Conservation (phyloP, 2,329 filamentous ascomycete genomes). For the Capronia coronata region DNA sequence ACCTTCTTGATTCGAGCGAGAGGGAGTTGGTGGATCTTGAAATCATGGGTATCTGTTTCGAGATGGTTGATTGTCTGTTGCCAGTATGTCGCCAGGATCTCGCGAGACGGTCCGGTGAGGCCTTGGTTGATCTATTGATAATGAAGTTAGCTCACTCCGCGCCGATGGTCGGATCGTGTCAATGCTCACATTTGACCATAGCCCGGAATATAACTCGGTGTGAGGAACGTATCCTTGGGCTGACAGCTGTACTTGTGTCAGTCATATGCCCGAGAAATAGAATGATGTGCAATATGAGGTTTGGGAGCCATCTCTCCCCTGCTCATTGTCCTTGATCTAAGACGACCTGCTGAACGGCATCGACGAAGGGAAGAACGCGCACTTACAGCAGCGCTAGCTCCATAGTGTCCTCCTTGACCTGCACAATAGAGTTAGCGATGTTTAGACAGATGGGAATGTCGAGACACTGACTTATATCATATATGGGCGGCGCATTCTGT, state of each 20-base stretch:
- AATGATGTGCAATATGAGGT: no score
- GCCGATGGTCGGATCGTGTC: slow-evolving; percentile 92
- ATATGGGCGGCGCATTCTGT: not conserved
- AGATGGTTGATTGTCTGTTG: slow-evolving; percentile 96
- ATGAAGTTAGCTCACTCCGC: slow-evolving; percentile 61
- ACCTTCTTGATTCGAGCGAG: slow-evolving; percentile 99
- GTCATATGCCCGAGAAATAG: slow-evolving; percentile 34
- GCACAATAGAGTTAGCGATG: not conserved
- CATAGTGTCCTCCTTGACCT: slow-evolving; percentile 9
- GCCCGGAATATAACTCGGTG: slow-evolving; percentile 82
- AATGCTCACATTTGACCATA: slow-evolving; percentile 82
- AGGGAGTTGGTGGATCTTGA: slow-evolving; percentile 94
- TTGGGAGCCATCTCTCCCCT: no score
- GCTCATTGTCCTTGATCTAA: no score
- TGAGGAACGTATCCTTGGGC: slow-evolving; percentile 81
- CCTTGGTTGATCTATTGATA: slow-evolving; percentile 78
- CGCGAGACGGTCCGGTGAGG: slow-evolving; percentile 83
- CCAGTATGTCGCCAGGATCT: slow-evolving; percentile 98
- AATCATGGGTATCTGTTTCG: slow-evolving; percentile 92
- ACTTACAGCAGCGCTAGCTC: slow-evolving; percentile 15
- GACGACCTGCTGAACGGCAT: no score
- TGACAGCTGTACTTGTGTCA: slow-evolving; percentile 58
- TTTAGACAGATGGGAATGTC: not conserved
- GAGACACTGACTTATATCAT: not conserved
- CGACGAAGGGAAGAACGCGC: not conserved